phyloP scores from a whole-genome alignment of 2,329 filamentous ascomycete genomes.

The Diaporthe batatas region DNA sequence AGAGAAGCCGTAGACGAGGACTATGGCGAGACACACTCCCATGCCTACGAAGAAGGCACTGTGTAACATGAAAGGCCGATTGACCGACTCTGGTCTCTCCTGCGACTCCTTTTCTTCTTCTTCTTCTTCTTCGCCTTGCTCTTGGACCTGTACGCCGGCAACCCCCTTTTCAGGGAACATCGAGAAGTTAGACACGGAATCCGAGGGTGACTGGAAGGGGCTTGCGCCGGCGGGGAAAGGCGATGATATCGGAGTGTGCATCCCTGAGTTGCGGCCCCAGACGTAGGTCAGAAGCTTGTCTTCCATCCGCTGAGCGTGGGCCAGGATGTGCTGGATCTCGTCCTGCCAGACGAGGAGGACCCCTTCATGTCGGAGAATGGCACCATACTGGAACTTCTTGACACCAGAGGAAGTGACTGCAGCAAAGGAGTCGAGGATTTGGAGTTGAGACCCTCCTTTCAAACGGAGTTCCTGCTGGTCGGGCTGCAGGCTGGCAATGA shows the following conservation, averaged over 20 bases:
- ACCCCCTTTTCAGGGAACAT: slow-evolving; percentile 43
- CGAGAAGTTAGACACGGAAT: slow-evolving; percentile 42
- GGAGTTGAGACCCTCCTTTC: slow-evolving; percentile 58
- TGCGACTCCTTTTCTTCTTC: slow-evolving; percentile 46
- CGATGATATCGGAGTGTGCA: slow-evolving; percentile 36
- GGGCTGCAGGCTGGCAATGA: slow-evolving; percentile 56
- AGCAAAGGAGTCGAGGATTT: slow-evolving; percentile 59
- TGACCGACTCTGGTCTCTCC: slow-evolving; percentile 55
- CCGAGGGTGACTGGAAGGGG: slow-evolving; percentile 42
- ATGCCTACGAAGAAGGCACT: slow-evolving; percentile 56
- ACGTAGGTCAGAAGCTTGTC: slow-evolving; percentile 52
- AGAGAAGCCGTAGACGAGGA: slow-evolving; percentile 55
- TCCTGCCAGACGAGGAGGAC: slow-evolving; percentile 60
- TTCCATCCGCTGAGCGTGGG: slow-evolving; percentile 53
- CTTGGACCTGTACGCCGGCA: slow-evolving; percentile 34
- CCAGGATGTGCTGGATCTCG: slow-evolving; percentile 55
- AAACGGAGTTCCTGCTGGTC: slow-evolving; percentile 58
- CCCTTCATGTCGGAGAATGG: slow-evolving; percentile 57
- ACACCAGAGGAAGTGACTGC: slow-evolving; percentile 54
- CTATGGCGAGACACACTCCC: slow-evolving; percentile 53
- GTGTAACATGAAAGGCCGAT: slow-evolving; percentile 54
- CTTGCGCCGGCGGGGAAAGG: slow-evolving; percentile 40
- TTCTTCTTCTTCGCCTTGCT: slow-evolving; percentile 44
- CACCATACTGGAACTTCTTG: slow-evolving; percentile 59
- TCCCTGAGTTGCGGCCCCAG: slow-evolving; percentile 45